Base-by-base conservation (phyloP, 208 protist species). In the Crithidia expoeki region DNA sequence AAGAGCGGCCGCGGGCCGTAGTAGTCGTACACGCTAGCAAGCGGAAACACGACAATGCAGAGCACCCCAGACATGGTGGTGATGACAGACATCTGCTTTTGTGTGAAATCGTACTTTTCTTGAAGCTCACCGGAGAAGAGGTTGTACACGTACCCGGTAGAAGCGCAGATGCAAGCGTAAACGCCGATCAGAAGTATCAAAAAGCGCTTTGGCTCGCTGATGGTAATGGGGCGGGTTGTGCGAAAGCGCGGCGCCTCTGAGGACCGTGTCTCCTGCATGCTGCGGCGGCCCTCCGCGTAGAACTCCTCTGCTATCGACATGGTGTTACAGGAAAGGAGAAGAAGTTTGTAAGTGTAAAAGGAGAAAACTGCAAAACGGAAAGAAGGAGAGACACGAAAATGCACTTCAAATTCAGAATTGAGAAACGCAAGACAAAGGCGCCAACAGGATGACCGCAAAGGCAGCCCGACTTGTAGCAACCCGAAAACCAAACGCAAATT, bases 41-140 rank as follows among this genome's bases (percentile, higher is more conserved):
- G 68, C 5, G 84, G 85, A 27, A 95, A 84, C 2, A 76, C 77
- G 7, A 91, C 58, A 23, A 86, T 52, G n/a, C 84, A 74, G 2
- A 87, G 38, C 5, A 91, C 46, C 33, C 72, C 72, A 2, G 79
- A 71, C 58, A 83, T 71, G 6, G 86, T 94, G 19, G 79, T 88
- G 56, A 95, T 95, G 28, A 84, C 84, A 25, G 88, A 75, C 69
- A 95, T 88, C 16, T 93, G 71, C 50, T 66, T 82, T 65, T 95
- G 90, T 14, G 74, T 87, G 28, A 92, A 84, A 44, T 89, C 59
- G 61, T 87, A 93, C 70, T 92, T 84, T 14, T 81, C 42, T 51
- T 95, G 85, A 14, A 95, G 63, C 16, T 47, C 40, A 19, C 86
- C 88, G n/a, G 84, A 93, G 60, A 88, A 93, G 17, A 95, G 68